These are phyloP conservation scores for Forsythia viridissima DNA, from an alignment of 257 asterid species.

Conservation along the genomic window DNA sequence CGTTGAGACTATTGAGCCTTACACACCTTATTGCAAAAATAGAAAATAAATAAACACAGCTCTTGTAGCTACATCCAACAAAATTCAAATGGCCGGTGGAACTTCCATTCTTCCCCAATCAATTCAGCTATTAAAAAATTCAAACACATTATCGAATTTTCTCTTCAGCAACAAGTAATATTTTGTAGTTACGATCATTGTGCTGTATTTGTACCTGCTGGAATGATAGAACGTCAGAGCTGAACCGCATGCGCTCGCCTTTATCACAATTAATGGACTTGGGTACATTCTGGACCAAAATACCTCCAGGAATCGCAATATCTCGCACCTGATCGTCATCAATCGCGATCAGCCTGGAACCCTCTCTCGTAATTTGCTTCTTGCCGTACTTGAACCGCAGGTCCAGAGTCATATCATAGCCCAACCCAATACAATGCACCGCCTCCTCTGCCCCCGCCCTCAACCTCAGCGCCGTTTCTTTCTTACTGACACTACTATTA, in stretches of 20 bases:
- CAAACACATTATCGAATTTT: not conserved
- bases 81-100: not conserved
- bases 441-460: slow-evolving; percentile 5
- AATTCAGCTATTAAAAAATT: not conserved
- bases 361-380: slow-evolving; percentile 26
- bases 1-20: not conserved
- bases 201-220: slow-evolving; percentile 55
- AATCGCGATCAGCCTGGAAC: slow-evolving; percentile 51
- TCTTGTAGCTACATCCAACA: not conserved
- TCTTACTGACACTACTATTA: not conserved
- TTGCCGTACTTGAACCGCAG: slow-evolving; percentile 58
- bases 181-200: not conserved
- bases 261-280: slow-evolving; percentile 69
- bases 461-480: not conserved
- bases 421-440: slow-evolving; percentile 5
- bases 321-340: slow-evolving; percentile 70
- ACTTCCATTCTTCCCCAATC: not conserved
- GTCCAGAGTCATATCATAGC: slow-evolving; percentile 27
- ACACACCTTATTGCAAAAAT: not conserved
- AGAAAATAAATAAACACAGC: not conserved
- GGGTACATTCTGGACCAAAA: slow-evolving; percentile 68
- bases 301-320: slow-evolving; percentile 71
- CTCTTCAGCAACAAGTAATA: not conserved
- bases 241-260: slow-evolving; percentile 80
- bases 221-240: slow-evolving; percentile 66